Percentiles rank a stretch among this genome's conserved stretches.
These are phyloP conservation scores for Fistulifera pelliculosa DNA, from an alignment of 108 stramenopile species.

Conservation along the genomic window DNA sequence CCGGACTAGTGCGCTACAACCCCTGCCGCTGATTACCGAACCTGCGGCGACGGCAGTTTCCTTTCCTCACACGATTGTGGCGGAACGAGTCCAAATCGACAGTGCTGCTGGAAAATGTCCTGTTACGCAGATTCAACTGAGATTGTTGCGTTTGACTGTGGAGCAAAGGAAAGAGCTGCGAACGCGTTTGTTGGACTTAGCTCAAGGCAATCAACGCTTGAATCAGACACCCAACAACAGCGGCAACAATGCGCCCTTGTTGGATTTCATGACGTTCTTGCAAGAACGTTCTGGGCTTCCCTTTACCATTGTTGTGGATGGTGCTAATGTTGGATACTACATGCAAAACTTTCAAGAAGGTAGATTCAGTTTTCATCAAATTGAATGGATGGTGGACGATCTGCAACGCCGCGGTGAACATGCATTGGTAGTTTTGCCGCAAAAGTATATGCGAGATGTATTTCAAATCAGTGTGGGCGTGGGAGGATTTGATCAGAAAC, in stretches of 20 bases:
- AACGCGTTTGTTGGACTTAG: slow-evolving; percentile 32
- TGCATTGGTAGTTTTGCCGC: slow-evolving; percentile 65
- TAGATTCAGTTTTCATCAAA: slow-evolving; percentile 51
- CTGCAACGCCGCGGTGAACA: slow-evolving; percentile 65
- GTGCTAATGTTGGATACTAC: slow-evolving; percentile 74
- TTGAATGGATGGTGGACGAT: slow-evolving; percentile 56
- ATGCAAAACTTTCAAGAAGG: slow-evolving; percentile 77
- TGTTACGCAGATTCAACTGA: slow-evolving; percentile 45
- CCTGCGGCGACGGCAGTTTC: too few relatives aligned
- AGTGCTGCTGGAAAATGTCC: slow-evolving; percentile 49
- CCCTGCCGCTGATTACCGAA: slow-evolving; percentile 10
- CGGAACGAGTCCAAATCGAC: slow-evolving; percentile 48
- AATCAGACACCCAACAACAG: slow-evolving; percentile 11
- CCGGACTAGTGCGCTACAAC: slow-evolving; percentile 15
- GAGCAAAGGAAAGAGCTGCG: slow-evolving; percentile 51
- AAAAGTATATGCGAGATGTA: slow-evolving; percentile 46
- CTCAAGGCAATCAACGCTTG: slow-evolving; percentile 20
- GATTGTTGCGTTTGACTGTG: slow-evolving; percentile 48
- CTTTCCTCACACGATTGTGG: slow-evolving; percentile 19
- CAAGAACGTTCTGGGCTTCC: slow-evolving; percentile 54
- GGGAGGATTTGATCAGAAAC: slow-evolving; percentile 5
- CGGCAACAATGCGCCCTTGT: slow-evolving; percentile 24
- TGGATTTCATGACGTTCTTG: slow-evolving; percentile 58
- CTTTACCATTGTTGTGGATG: slow-evolving; percentile 79
- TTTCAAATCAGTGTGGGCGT: slow-evolving; percentile 18